Evolutionary conservation across 176 grass and related monocot species (phyloP), one percentile per base, ranked within the genome.

Genomic region (Luzula sylvatica): DNA sequence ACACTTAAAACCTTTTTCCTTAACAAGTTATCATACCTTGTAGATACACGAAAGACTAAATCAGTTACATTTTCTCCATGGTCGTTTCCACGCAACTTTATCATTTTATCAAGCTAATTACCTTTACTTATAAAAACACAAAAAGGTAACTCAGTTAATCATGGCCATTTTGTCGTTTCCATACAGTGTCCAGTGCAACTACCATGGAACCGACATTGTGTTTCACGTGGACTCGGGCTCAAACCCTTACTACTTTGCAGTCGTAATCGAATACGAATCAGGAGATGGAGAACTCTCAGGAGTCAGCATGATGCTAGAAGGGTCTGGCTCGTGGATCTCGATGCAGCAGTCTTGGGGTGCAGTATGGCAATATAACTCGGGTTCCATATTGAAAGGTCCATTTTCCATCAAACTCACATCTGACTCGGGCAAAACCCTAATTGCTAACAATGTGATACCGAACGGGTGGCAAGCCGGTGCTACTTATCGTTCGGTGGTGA

Each of bases 161-260:
- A 17, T 61, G 16, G 19, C 13, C 5, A 11, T 35, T 26, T 57
- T 20, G 29, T 38, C 44, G 1, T 13, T 3, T 30, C 15, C 14
- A 8, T 24, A 55, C 57, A 95, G 89, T n/a, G 79, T 88, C 7
- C 73, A 68, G 70, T 95, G 89, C 80, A 66, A 66, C 42, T 95
- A 82, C 53, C 73, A 17, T 3, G 88, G 88, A 35, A 15, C 52
- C 50, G 52, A 87, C 50, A 53, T 95, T 11, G 62, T 72, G 8
- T 84, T 95, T 67, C 65, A 60, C 39, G 83, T 95, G 23, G 83
- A 95, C 45, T 24, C 32, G 20, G 83, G 88, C 22, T 95, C 88
- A 15, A 95, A 95, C 75, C 47, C 73, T 3, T 55, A 78, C 75
- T 95, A 95, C 79, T 53, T 95, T 2, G 88, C 83, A 2, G 28